Evolutionary conservation across 2,329 filamentous ascomycete species (phyloP).

Genomic region (Aspergillus floridensis): DNA sequence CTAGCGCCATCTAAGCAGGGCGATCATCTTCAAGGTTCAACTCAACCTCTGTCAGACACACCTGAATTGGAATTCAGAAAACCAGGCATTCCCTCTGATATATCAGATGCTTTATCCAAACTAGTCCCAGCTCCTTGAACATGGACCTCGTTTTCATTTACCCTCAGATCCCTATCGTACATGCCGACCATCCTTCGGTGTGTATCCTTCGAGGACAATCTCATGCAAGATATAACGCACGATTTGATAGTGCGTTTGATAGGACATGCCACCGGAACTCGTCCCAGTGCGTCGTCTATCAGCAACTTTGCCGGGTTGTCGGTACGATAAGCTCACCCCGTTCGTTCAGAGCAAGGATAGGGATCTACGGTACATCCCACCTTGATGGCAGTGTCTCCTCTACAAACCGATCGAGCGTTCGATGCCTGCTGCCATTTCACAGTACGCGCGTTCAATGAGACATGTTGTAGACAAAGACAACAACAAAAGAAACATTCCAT

Average conservation of each 20-base stretch:
- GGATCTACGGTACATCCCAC: neutral
- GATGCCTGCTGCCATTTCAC: neutral
- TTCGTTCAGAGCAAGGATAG: too few relatives aligned
- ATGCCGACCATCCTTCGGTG: constrained; percentile 2
- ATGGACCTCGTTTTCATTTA: constrained; percentile 3
- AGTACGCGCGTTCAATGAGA: neutral
- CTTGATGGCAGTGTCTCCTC: neutral
- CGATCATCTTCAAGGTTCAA: neutral
- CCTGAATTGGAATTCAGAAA: too few relatives aligned
- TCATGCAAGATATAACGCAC: constrained; percentile 12
- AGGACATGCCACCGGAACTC: constrained; percentile 7
- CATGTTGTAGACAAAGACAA: neutral
- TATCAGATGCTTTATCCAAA: constrained; percentile 10
- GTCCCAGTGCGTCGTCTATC: neutral
- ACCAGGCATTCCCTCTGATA: constrained; percentile 3
- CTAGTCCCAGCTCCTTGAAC: neutral
- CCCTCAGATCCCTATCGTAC: neutral
- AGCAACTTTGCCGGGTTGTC: neutral
- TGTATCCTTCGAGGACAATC: constrained; percentile 3
- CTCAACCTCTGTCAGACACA: neutral
- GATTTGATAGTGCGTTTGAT: constrained; percentile 12
- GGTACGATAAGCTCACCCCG: neutral
- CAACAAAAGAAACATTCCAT: neutral
- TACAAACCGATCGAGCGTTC: neutral
- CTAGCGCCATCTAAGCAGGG: constrained; percentile 1